A percentile compares a stretch with the other conserved stretches of the same genome.
Conservation (phyloP, 2,329 filamentous ascomycete genomes). For the Arthrinium puccinioides region DNA sequence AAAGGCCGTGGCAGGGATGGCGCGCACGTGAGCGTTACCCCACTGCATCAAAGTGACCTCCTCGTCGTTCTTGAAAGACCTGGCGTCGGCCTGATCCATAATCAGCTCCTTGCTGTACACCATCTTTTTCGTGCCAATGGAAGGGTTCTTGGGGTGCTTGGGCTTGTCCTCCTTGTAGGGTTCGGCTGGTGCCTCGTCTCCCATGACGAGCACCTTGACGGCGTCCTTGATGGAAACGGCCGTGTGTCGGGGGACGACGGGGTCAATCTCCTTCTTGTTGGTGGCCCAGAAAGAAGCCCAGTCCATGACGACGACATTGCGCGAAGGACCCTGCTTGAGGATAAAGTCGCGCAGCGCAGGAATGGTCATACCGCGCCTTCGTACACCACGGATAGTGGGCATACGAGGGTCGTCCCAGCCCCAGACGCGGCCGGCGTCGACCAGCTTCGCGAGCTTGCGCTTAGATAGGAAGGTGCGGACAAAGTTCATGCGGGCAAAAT, state of each 20-base stretch:
- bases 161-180: slow-evolving; percentile 68
- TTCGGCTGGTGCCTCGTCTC: slow-evolving; percentile 57
- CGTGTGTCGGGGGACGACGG: slow-evolving; percentile 65
- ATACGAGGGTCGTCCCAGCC: slow-evolving; percentile 85
- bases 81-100: slow-evolving; percentile 81
- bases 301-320: slow-evolving; percentile 78
- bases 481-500: slow-evolving; percentile 80
- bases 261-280: slow-evolving; percentile 81
- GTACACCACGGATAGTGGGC: slow-evolving; percentile 76
- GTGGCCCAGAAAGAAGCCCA: slow-evolving; percentile 67
- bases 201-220: slow-evolving; percentile 64
- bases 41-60: slow-evolving; percentile 96
- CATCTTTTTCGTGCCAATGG: slow-evolving; percentile 80
- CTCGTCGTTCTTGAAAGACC: slow-evolving; percentile 73
- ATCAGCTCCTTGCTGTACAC: slow-evolving; percentile 68
- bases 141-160: slow-evolving; percentile 83
- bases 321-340: slow-evolving; percentile 74
- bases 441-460: slow-evolving; percentile 78
- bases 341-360: slow-evolving; percentile 77
- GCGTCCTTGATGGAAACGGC: slow-evolving; percentile 63
- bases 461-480: slow-evolving; percentile 77
- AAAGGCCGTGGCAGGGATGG: slow-evolving; percentile 50
- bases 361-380: slow-evolving; percentile 71
- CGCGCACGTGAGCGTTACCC: slow-evolving; percentile 79
- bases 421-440: slow-evolving; percentile 67